Evolutionary conservation across 75 land plant species (phyloP).

Genomic region (Selaginella moellendorffii): DNA sequence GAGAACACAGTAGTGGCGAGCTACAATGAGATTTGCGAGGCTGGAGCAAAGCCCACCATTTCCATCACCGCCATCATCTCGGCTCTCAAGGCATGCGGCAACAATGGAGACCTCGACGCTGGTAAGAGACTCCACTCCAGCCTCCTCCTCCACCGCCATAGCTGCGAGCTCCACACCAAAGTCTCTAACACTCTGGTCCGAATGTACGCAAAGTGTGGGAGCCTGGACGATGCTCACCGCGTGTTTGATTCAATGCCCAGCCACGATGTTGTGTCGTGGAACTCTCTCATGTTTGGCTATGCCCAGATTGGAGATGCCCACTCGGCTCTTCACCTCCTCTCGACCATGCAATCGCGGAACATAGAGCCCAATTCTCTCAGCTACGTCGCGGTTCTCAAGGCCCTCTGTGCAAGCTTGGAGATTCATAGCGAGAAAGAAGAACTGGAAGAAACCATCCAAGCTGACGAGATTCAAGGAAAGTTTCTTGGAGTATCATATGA

Average conservation of each 20-base stretch:
- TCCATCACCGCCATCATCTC: too few relatives aligned
- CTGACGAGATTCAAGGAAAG: too few relatives aligned
- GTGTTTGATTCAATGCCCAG: conserved; percentile 27
- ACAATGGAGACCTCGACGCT: not conserved
- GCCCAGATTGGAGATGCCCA: conserved; percentile 6
- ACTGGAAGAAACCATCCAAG: too few relatives aligned
- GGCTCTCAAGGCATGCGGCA: not conserved
- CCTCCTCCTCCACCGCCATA: conserved; percentile 15
- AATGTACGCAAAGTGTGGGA: conserved; percentile 27
- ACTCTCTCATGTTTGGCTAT: conserved; percentile 38
- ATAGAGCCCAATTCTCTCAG: conserved; percentile 25
- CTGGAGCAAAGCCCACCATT: too few relatives aligned
- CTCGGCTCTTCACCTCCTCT: conserved; percentile 27
- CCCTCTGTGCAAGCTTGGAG: too few relatives aligned
- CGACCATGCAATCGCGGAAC: conserved; percentile 19
- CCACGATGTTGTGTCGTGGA: conserved; percentile 26
- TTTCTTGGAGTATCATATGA: too few relatives aligned
- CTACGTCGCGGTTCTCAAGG: conserved; percentile 9
- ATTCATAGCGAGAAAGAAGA: too few relatives aligned
- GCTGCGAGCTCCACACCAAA: conserved; percentile 18
- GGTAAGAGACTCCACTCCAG: conserved; percentile 30
- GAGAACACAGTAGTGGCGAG: too few relatives aligned
- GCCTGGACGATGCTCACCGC: conserved; percentile 17
- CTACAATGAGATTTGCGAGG: too few relatives aligned
- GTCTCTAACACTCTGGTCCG: conserved; percentile 32